A percentile compares a stretch with the other conserved stretches of the same genome.
These are phyloP conservation scores for Rhizophagus sp. DNA, from an alignment of 192 early-diverging fungal genomes.

Conservation along the genomic window DNA sequence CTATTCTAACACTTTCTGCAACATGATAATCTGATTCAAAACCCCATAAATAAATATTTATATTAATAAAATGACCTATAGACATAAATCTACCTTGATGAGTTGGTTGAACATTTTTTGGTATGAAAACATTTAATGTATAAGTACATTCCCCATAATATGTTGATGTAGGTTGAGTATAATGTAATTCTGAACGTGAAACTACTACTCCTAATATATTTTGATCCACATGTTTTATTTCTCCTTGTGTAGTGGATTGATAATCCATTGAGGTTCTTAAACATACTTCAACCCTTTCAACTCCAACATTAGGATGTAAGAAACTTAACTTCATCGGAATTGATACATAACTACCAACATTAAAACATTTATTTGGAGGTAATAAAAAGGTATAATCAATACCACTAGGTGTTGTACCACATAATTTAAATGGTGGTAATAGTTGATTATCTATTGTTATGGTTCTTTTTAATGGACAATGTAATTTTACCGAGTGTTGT, in stretches of 20 bases:
- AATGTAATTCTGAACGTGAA: constrained; percentile 12
- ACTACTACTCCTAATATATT: background rate
- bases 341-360: constrained; percentile 16
- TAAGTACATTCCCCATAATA: constrained; percentile 23
- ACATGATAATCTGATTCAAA: background rate
- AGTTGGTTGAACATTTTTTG: constrained; percentile 13
- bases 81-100: constrained; percentile 19
- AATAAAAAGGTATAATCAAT: constrained; percentile 28
- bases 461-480: constrained; percentile 14
- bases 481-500: constrained; percentile 2
- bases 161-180: background rate
- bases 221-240: constrained; percentile 15
- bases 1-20: constrained; percentile 17
- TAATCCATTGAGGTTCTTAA: constrained; percentile 29
- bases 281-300: constrained; percentile 17
- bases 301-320: background rate
- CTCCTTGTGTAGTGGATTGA: constrained; percentile 9
- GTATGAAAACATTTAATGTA: constrained; percentile 26
- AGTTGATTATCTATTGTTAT: background rate
- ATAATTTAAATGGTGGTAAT: constrained; percentile 14
- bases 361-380: constrained; percentile 29
- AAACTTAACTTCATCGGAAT: constrained; percentile 26
- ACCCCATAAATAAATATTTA: constrained; percentile 24
- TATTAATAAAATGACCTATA: constrained; percentile 12
- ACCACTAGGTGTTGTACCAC: constrained; percentile 16